Base-by-base conservation (phyloP, 805 yeast genomes). In the Starmerella bombi region DNA sequence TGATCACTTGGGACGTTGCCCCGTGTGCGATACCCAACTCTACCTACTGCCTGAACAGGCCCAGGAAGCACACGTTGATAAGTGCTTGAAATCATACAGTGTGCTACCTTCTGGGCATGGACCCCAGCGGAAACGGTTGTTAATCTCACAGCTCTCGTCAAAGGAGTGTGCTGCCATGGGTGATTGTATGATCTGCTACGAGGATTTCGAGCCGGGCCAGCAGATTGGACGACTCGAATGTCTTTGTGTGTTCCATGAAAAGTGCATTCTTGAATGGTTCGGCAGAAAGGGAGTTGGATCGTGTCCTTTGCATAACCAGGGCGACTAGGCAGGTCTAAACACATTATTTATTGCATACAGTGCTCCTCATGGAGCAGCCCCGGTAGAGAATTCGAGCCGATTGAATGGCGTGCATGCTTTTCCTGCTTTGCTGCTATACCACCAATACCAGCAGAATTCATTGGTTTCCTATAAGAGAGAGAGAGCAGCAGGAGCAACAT, bases 151-250 rank as follows among this genome's bases (percentile, higher is more conserved):
- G 35, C 57, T 64, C 15, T 52, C 58, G 5, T 67, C 65, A 44
- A 57, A 53, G 42, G 58, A 51, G 17, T 44, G 46, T 14, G 55
- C 52, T 7, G 56, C 62, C 21, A 66, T 64, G 15, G 73, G 74
- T 36, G 97, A 91, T 58, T 91, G 99, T 58, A 88, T 84, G 14
- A 88, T 91, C 19, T 91, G 99, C 55, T 73, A 88, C 46, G 98
- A 91, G 57, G 93, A 82, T 16, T 74, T 86, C 57, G 61, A 63
- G 36, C 82, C 86, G 0, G 94, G 94, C 2, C 91, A 85, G 41
- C 79, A 78, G 53, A 88, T 91, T 15, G 97, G 94, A 0, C 64
- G 99, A 32, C 61, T 91, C 43, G 97, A 88, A 59, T 91, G 99
- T 58, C 66, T 91, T 12, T 91, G 99, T 57, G 83, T 86, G 27